phyloP scores from a whole-genome alignment of 495 filamentous ascomycete species.

The Trichocladium uniseriatum region DNA sequence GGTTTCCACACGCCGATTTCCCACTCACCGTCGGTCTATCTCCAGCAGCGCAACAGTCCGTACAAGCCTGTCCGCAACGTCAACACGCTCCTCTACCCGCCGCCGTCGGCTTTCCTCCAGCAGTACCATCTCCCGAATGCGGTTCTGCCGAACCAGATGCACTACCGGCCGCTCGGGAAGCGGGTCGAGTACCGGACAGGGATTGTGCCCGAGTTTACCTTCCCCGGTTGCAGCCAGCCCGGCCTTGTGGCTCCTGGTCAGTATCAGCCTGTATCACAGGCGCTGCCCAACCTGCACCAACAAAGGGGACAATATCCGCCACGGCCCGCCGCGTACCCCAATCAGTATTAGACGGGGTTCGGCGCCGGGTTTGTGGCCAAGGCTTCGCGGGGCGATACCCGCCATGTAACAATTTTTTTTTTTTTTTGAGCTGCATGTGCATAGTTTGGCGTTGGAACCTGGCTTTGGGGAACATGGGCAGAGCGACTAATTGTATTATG shows the following conservation, averaged over 20 bases:
- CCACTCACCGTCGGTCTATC: conserved; percentile 48
- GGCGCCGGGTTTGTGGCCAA: too few relatives aligned
- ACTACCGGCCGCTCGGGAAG: conserved; percentile 85
- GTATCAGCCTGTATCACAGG: conserved; percentile 3
- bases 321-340: too few relatives aligned
- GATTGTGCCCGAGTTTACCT: conserved; percentile 61
- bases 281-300: conserved; percentile 16
- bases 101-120: conserved; percentile 69
- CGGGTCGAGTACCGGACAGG: conserved; percentile 70
- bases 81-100: conserved; percentile 80
- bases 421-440: conserved; percentile 10
- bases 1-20: conserved; percentile 47
- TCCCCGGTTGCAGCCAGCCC: neutral
- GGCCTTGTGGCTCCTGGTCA: neutral
- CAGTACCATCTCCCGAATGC: conserved; percentile 52
- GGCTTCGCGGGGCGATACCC: too few relatives aligned
- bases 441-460: conserved; percentile 17
- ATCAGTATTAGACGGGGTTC: too few relatives aligned
- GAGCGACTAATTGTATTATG: neutral
- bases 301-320: conserved; percentile 1
- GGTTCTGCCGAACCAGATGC: conserved; percentile 66
- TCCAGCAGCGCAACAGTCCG: conserved; percentile 63
- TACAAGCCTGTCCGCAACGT: conserved; percentile 87
- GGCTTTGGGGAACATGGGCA: neutral
- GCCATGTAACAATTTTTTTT: conserved; percentile 7